Evolutionary conservation across 2,329 filamentous ascomycete species (phyloP), one percentile per base, ranked within the genome.

Genomic region (Trichoderma koningii): DNA sequence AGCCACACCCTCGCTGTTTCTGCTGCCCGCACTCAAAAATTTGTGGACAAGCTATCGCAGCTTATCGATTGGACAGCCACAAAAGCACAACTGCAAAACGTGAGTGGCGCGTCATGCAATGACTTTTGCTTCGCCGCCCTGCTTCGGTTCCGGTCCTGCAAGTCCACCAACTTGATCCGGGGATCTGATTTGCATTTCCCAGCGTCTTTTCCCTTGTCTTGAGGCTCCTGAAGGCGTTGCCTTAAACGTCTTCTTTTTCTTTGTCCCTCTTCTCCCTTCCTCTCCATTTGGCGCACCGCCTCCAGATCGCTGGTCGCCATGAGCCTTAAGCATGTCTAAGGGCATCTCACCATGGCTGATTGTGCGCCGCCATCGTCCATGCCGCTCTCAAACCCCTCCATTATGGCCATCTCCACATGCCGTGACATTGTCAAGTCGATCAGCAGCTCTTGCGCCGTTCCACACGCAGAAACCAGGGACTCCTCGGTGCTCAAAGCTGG

Each of bases 321-420:
- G 78, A 76, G 70, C 71, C 70, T 72, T 71, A 69, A 76, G 73
- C 69, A 80, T 80, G 78, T 77, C 77, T 74, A 79, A 75, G 73
- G 73, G 71, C 70, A 72, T 75, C 66, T 73, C 74, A 66, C 73
- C 73, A 68, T 74, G 75, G 75, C 72, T 75, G 69, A 67, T 75
- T 64, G 73, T 75, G 70, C 75, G 75, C 71, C 74, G 72, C 69
- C 70, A 76, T 64, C 71, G 74, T 66, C 72, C 73, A 68, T 70
- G 71, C 68, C 68, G 68, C 68, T 71, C 67, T 63, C 59, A 64
- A 57, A 44, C 55, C 63, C 50, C 42, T 41, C 51, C 41, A 55
- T 64, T 42, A 53, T 53, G 47, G 57, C 47, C 41, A 63, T n/a
- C 48, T 15, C 47, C 42, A 51, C 59, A 44, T 53, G 45, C 38